Conservation (phyloP, 208 protist species). For the Herpetomonas tarakana region DNA sequence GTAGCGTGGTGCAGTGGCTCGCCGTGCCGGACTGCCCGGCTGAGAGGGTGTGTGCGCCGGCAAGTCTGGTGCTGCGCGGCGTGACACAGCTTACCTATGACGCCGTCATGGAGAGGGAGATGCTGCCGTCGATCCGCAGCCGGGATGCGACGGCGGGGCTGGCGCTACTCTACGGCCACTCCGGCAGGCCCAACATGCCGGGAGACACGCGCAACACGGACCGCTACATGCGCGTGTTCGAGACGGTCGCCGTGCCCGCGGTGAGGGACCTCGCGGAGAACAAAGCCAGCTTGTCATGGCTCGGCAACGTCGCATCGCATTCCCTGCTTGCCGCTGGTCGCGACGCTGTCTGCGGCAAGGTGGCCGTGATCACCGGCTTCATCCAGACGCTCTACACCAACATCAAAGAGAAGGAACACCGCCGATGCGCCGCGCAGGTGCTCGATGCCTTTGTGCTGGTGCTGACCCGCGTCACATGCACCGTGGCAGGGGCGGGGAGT, state of each 20-base stretch:
- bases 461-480: conserved; percentile 15
- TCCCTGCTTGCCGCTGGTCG: conserved; percentile 38
- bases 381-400: conserved; percentile 15
- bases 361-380: conserved; percentile 19
- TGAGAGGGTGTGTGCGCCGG: conserved; percentile 11
- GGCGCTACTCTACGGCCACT: not conserved
- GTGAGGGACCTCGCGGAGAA: conserved; percentile 15
- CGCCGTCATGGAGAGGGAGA: not conserved
- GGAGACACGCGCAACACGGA: not conserved
- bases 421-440: conserved; percentile 10
- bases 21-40: conserved; percentile 13
- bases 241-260: conserved; percentile 28
- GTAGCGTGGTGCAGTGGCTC: conserved; percentile 5
- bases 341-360: conserved; percentile 20
- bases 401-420: conserved; percentile 11
- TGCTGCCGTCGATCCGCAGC: not conserved
- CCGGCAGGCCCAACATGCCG: not conserved
- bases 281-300: conserved; percentile 36
- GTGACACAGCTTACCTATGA: not conserved
- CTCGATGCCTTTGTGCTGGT: conserved; percentile 17
- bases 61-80: not conserved
- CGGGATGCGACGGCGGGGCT: not conserved
- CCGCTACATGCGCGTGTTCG: not conserved
- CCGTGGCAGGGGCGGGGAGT: not conserved
- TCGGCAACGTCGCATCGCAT: conserved; percentile 2